Evolutionary conservation across 1,139 yeast species (phyloP).

Genomic region (Candida pseudocylindracea): DNA sequence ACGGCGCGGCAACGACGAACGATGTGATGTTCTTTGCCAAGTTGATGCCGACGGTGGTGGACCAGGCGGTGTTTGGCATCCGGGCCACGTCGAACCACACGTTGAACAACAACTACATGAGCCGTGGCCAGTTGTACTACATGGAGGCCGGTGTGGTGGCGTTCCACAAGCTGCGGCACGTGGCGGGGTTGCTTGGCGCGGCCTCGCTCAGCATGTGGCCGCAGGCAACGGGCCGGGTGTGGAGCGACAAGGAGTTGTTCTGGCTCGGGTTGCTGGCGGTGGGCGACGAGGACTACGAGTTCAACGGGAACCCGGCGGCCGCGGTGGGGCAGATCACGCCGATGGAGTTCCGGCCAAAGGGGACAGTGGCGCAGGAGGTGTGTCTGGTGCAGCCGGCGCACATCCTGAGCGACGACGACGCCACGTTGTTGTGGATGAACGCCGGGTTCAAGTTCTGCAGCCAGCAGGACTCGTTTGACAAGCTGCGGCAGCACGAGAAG

Average conservation of each 20-base stretch:
- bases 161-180: slow-evolving; percentile 3
- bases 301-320: slow-evolving; percentile 4
- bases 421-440: too few relatives aligned
- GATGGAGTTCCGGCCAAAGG: too few relatives aligned
- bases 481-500: too few relatives aligned
- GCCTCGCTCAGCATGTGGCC: slow-evolving; percentile 2
- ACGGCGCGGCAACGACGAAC: too few relatives aligned
- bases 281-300: slow-evolving; percentile 3
- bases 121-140: too few relatives aligned
- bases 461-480: too few relatives aligned
- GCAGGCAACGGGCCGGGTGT: slow-evolving; percentile 2
- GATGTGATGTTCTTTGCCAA: too few relatives aligned
- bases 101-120: slow-evolving; percentile 3
- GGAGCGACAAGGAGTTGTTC: slow-evolving; percentile 5
- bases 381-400: too few relatives aligned
- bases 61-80: background rate
- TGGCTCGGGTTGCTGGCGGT: slow-evolving; percentile 4
- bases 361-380: too few relatives aligned
- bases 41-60: background rate
- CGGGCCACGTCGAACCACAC: slow-evolving; percentile 3
- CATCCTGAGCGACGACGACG: too few relatives aligned
- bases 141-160: slow-evolving; percentile 5
- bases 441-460: too few relatives aligned
- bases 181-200: slow-evolving; percentile 3
- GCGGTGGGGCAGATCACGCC: too few relatives aligned